A percentile compares a stretch with the other conserved stretches of the same genome.
Conservation (phyloP, 2,329 filamentous ascomycete genomes). For the Ascochyta fabae region DNA sequence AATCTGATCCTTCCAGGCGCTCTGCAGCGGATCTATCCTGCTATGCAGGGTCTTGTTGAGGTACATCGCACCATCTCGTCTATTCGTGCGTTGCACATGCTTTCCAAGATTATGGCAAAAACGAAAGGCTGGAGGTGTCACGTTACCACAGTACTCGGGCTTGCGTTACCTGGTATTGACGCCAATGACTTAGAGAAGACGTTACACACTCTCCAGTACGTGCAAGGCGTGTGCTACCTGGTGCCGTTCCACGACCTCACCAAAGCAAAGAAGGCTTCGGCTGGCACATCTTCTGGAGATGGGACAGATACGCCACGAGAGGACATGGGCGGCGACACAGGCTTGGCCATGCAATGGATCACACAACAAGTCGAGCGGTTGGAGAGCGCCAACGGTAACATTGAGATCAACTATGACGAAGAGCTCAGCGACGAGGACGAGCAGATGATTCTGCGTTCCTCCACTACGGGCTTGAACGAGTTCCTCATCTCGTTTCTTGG, state of each 20-base stretch:
- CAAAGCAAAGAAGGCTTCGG: constrained; percentile 54
- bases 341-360: constrained; percentile 87
- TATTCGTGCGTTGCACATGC: constrained; percentile 86
- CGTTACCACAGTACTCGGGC: constrained; percentile 88
- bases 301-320: constrained; percentile 45
- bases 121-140: constrained; percentile 97
- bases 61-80: constrained; percentile 96
- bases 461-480: constrained; percentile 90
- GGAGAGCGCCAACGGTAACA: constrained; percentile 83
- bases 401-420: constrained; percentile 82
- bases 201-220: constrained; percentile 90
- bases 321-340: constrained; percentile 50
- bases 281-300: constrained; percentile 17
- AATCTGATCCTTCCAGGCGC: constrained; percentile 91
- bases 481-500: constrained; percentile 90
- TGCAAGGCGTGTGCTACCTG: constrained; percentile 94
- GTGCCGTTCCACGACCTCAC: constrained; percentile 89
- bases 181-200: constrained; percentile 98
- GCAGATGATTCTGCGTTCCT: constrained; percentile 85
- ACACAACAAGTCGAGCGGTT: constrained; percentile 92
- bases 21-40: constrained; percentile 94
- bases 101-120: constrained; percentile 87
- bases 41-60: constrained; percentile 94
- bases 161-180: constrained; percentile 93
- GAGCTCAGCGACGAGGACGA: constrained; percentile 88